These are phyloP conservation scores for Dactylellina sp. DNA, from an alignment of 2,329 filamentous ascomycete species.

Conservation along the genomic window DNA sequence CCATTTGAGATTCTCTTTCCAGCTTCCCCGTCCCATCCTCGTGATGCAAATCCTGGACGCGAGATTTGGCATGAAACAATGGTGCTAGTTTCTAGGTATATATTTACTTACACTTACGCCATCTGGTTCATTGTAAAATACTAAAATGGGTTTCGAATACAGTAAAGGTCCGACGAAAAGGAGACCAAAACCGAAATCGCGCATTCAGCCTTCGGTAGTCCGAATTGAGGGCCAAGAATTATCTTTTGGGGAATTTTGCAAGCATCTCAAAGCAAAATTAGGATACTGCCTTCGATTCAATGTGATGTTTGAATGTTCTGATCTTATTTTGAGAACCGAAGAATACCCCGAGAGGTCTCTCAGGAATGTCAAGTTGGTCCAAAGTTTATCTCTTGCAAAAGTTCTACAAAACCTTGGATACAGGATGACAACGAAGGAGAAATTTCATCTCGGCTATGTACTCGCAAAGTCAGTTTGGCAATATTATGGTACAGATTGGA, in stretches of 20 bases:
- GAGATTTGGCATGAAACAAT: constrained; percentile 47
- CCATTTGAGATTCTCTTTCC: constrained; percentile 48
- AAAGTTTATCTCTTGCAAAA: constrained; percentile 26
- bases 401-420: constrained; percentile 30
- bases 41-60: background rate
- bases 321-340: constrained; percentile 23
- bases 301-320: constrained; percentile 30
- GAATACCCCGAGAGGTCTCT: background rate
- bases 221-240: constrained; percentile 16
- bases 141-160: background rate
- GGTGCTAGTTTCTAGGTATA: constrained; percentile 34
- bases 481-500: constrained; percentile 53
- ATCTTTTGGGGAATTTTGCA: constrained; percentile 37
- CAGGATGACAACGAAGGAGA: constrained; percentile 41
- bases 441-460: constrained; percentile 33
- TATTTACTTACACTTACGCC: background rate
- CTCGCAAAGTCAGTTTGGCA: constrained; percentile 52
- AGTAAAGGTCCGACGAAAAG: constrained; percentile 16
- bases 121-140: background rate
- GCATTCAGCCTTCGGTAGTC: background rate
- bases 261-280: constrained; percentile 29
- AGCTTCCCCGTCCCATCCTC: constrained; percentile 19
- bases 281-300: constrained; percentile 41
- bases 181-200: background rate
- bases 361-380: constrained; percentile 14